Evolutionary conservation across 2,329 filamentous ascomycete genomes (phyloP).

Genomic region (Colletotrichum sp.): DNA sequence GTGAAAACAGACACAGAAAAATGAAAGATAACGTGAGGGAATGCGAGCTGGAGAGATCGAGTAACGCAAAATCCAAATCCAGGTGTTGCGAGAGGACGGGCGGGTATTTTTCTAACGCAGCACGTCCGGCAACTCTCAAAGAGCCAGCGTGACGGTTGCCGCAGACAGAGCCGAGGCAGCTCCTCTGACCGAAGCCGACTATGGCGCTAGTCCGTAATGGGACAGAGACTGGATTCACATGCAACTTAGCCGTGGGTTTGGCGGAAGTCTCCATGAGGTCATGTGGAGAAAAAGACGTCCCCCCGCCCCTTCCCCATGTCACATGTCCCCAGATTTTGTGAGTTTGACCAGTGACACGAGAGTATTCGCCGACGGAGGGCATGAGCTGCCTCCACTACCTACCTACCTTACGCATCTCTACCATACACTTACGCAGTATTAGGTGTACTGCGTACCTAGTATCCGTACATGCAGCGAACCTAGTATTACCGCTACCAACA

Average conservation of each 20-base stretch:
- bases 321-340: neutral
- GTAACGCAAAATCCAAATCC: no score
- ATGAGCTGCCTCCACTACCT: neutral
- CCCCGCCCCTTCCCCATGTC: neutral
- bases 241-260: slow-evolving; percentile 4
- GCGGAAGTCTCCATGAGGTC: slow-evolving; percentile 8
- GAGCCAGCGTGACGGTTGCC: slow-evolving; percentile 10
- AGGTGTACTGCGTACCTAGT: no score
- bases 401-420: neutral
- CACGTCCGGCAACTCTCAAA: slow-evolving; percentile 10
- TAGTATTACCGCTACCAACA: neutral
- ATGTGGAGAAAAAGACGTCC: slow-evolving; percentile 10
- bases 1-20: neutral
- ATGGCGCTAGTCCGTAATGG: slow-evolving; percentile 6
- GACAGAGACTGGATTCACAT: slow-evolving; percentile 14
- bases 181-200: slow-evolving; percentile 18
- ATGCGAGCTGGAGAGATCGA: neutral
- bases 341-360: neutral
- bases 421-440: no score
- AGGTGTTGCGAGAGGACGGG: neutral
- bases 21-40: neutral
- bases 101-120: slow-evolving; percentile 4
- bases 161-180: slow-evolving; percentile 23
- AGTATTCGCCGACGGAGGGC: neutral
- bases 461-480: neutral